These are phyloP conservation scores for Ambispora gerdemannii DNA, from an alignment of 192 early-diverging fungal species.

Conservation along the genomic window DNA sequence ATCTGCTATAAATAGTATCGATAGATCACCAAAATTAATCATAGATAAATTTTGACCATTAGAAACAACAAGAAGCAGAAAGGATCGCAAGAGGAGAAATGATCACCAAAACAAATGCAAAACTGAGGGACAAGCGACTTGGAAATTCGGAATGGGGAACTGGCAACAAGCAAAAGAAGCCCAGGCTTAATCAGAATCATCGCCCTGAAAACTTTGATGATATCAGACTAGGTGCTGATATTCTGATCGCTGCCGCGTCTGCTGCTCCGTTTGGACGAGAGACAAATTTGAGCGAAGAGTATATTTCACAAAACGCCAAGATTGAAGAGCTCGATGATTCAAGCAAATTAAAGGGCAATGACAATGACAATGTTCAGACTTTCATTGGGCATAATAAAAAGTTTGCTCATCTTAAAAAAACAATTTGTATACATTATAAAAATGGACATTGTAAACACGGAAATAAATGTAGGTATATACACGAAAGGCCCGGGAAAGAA, in stretches of 20 bases:
- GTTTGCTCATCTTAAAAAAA: not conserved
- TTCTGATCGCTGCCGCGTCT: not conserved
- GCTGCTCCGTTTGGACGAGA: not conserved
- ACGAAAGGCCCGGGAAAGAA: not conserved
- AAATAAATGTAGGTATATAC: constrained; percentile 7
- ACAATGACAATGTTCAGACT: not conserved
- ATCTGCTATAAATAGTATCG: not conserved
- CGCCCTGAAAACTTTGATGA: not conserved
- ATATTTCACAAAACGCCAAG: not conserved
- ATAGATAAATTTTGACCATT: not conserved
- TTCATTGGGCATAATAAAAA: not conserved
- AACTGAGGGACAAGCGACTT: not conserved
- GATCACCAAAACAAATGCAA: not conserved
- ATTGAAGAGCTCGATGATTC: not conserved
- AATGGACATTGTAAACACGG: constrained; percentile 8
- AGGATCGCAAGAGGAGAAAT: constrained; percentile 7
- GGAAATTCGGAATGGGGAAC: not conserved
- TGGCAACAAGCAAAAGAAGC: not conserved
- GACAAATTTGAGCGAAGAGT: no score
- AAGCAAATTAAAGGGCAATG: not conserved
- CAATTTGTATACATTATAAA: constrained; percentile 8
- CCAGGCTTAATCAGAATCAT: not conserved
- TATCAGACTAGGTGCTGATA: not conserved
- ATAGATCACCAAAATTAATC: not conserved
- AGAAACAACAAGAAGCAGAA: not conserved